These are phyloP conservation scores for Rhodomyrtus psidioides DNA, from an alignment of 441 rosid genomes.

Conservation along the genomic window DNA sequence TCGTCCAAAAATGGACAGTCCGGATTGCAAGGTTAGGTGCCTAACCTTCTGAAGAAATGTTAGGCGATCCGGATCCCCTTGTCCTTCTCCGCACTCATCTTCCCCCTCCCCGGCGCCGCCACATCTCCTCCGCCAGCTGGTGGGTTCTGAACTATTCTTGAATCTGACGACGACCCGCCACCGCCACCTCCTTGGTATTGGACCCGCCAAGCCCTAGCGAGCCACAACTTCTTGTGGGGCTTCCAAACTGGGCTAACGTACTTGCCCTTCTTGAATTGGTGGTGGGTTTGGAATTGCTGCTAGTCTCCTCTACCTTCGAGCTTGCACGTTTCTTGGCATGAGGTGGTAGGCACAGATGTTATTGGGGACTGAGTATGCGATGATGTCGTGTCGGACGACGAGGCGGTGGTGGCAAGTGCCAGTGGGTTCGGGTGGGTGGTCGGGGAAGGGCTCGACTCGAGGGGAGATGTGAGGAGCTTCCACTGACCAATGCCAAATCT, in stretches of 20 bases:
- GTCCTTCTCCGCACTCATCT: slow-evolving; percentile 93
- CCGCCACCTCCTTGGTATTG: slow-evolving; percentile 55
- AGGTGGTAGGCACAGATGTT: slow-evolving; percentile 31
- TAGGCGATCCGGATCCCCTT: too few relatives aligned
- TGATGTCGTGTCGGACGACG: slow-evolving; percentile 77
- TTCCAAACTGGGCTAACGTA: slow-evolving; percentile 98
- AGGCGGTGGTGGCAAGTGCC: slow-evolving; percentile 29
- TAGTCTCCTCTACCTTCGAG: slow-evolving; percentile 29
- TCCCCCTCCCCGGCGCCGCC: slow-evolving; percentile 32
- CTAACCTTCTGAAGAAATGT: too few relatives aligned
- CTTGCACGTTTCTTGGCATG: slow-evolving; percentile 40
- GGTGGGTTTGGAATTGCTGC: slow-evolving; percentile 26
- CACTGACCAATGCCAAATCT: slow-evolving; percentile 63
- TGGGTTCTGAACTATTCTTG: neutral
- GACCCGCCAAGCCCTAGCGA: slow-evolving; percentile 55
- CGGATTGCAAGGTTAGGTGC: too few relatives aligned
- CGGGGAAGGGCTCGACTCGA: slow-evolving; percentile 40
- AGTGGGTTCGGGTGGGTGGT: slow-evolving; percentile 29
- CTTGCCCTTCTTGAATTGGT: slow-evolving; percentile 74
- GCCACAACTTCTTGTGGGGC: slow-evolving; percentile 46
- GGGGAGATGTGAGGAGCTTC: slow-evolving; percentile 64
- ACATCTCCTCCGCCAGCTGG: slow-evolving; percentile 10
- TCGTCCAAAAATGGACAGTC: too few relatives aligned
- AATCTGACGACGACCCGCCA: neutral
- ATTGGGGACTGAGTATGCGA: slow-evolving; percentile 56